Base-by-base conservation (phyloP, 2,329 filamentous ascomycete species). In the Nemania sp. region DNA sequence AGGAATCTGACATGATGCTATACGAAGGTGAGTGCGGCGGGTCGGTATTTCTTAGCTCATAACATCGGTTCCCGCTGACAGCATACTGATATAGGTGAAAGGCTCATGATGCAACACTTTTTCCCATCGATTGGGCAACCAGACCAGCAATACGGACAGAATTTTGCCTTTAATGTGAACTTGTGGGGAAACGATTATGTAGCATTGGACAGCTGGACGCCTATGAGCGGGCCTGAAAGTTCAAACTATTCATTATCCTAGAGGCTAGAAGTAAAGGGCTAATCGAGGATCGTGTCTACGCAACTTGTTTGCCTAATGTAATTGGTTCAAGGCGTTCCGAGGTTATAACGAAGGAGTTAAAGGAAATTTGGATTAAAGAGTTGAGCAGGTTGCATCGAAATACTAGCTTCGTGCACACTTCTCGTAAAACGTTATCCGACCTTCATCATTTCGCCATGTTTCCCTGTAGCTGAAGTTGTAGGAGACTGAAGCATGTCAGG, bases 131-230 rank as follows among this genome's bases (percentile, higher is more conserved):
- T 40, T n/a, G 45, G 34, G 15, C 53, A 37, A 15, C 37, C 18
- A 11, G 43, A 48, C 35, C 53, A 39, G 21, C 15, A 20, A 18
- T 29, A 48, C 12, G 9, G 17, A 11, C n/a, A 40, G 17, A 42
- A 40, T 17, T 25, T 32, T 15, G 15, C 34, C 9, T 40, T 55
- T 18, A 32, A 53, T 18, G 32, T 42, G 15, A 51, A 32, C 42
- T 12, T 53, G 32, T 55, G 53, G 53, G 34, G 17, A 39, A 48
- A 34, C 7, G 46, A 48, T 18, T 48, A 32, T 35, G n/a, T 20
- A 35, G 15, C 15, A 34, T 5, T 18, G 9, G 29, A 48, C 46
- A 48, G 18, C 20, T 48, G 46, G 25, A 48, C n/a, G 21, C 5
- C 15, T 3, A 18, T 48, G 3, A 13, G n/a, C n/a, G 46, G 29